These are phyloP conservation scores for Dalbergia cochinchinensis DNA, from an alignment of 306 rosid genomes.

Conservation along the genomic window DNA sequence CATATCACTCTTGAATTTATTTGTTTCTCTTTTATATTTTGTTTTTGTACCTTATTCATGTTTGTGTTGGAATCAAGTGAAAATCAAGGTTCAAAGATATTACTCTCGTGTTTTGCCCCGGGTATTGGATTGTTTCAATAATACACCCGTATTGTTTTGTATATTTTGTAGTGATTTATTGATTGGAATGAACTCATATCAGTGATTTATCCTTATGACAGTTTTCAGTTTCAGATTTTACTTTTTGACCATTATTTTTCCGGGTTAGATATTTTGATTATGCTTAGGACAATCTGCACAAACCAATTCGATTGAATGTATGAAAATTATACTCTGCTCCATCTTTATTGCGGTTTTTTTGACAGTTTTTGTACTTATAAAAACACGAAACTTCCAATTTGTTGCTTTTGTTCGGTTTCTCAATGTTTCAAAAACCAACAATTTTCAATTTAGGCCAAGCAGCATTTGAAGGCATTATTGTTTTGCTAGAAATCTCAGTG, in stretches of 20 bases:
- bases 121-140: neutral
- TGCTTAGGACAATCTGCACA: neutral
- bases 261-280: neutral
- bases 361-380: neutral
- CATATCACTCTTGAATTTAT: neutral
- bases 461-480: no score
- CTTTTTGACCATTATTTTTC: neutral
- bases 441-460: no score
- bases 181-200: neutral
- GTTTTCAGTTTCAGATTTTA: neutral
- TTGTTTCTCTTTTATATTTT: neutral
- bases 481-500: no score
- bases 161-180: no score
- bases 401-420: neutral
- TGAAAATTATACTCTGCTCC: neutral
- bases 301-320: neutral
- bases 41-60: neutral
- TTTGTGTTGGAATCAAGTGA: neutral
- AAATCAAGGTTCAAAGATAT: neutral
- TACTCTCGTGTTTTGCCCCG: neutral
- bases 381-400: neutral
- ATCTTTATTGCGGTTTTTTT: neutral
- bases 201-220: neutral
- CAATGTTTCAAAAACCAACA: no score
- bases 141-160: neutral